Evolutionary conservation across 805 yeast species (phyloP), one percentile per base, ranked within the genome.

Genomic region (Metschnikowia noctiluminum): DNA sequence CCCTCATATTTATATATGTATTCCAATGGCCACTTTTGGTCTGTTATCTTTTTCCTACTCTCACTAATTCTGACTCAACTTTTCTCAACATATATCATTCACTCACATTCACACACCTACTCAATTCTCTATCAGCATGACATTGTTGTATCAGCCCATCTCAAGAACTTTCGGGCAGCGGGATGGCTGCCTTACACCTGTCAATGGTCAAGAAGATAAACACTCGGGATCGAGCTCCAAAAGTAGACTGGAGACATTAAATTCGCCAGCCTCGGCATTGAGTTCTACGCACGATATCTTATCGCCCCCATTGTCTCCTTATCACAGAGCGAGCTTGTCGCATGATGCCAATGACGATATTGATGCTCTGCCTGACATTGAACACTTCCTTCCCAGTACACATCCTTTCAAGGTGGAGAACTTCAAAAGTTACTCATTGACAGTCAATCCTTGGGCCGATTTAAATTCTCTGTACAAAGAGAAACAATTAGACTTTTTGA

Each of bases 371-470:
- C 28, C n/a, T 32, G 40, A 44, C n/a, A 36, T 36, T 40, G 53
- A 62, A 43, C 55, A 53, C 27, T 60, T 57, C 44, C 57, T 64
- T 41, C 50, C 53, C 2, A 43, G 61, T 16, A 47, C 54, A 28
- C 52, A 60, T 30, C 64, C 74, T 35, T 81, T 78, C 64, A 82
- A 81, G 47, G 54, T 81, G 40, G 79, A 78, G 48, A 70, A 75
- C 55, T 69, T 66, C 55, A 69, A 71, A 44, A 69, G 76, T 38
- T 73, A 74, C 53, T 68, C 72, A 37, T 63, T 83, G 52, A 74
- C 70, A 35, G 69, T 84, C 48, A 72, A 75, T 56, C 80, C 87
- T 6, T 81, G 82, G 79, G 53, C 63, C 9, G 71, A 70, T 38
- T 59, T 79, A 48, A 68, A 62, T 6, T 68, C 73, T 35, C 69